Evolutionary conservation across 1,284 basidiomycete species (phyloP).

Genomic region (Cutaneotrichosporon cutaneum): DNA sequence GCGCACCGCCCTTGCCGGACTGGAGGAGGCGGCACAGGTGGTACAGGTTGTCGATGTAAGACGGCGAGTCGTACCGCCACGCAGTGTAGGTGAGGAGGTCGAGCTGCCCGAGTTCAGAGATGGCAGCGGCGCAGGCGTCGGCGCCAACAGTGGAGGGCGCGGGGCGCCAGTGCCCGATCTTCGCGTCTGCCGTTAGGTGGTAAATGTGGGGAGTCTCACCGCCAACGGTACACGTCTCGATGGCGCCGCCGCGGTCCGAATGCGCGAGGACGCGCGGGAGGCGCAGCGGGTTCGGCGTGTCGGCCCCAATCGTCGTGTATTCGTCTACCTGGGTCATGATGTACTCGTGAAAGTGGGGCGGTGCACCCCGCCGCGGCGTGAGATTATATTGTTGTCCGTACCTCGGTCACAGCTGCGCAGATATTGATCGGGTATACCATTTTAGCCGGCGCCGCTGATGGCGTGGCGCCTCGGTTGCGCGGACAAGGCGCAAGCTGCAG

Average conservation of each 20-base stretch:
- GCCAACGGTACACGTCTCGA: neutral
- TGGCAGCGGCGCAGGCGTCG: neutral
- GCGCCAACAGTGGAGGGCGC: neutral
- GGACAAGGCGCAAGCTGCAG: no score
- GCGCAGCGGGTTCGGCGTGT: neutral
- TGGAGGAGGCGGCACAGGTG: conserved; percentile 3
- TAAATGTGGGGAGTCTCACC: neutral
- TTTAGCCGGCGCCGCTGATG: neutral
- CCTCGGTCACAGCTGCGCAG: neutral
- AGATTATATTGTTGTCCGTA: neutral
- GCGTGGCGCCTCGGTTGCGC: neutral
- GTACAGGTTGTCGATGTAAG: conserved; percentile 11
- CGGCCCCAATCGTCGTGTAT: neutral
- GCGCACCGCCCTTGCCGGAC: neutral
- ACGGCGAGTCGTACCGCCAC: conserved; percentile 3
- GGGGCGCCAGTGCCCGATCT: conserved; percentile 5
- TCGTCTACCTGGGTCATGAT: neutral
- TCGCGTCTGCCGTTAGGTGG: neutral
- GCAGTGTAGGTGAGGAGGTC: conserved; percentile 6
- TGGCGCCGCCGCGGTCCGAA: neutral
- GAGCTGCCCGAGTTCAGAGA: neutral
- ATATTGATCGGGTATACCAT: neutral
- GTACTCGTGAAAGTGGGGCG: no score
- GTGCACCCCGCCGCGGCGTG: neutral
- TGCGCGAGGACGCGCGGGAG: neutral